Evolutionary conservation across 2,329 filamentous ascomycete species (phyloP).

Genomic region (Microascus cirrosus): DNA sequence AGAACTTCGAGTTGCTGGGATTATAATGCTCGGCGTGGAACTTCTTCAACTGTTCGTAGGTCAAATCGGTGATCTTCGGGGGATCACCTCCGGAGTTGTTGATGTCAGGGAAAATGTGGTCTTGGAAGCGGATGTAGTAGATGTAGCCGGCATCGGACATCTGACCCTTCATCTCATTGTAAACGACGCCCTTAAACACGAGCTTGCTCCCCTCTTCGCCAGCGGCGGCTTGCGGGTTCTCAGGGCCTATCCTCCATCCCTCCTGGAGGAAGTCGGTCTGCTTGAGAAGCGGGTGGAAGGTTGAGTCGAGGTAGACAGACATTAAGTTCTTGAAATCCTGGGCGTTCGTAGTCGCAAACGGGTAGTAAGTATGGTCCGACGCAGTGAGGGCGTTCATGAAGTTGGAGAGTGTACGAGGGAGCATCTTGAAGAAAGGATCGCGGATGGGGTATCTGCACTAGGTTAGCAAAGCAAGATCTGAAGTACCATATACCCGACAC

Average conservation of each 20-base stretch:
- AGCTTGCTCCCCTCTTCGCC: conserved; percentile 51
- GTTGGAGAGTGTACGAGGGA: conserved; percentile 93
- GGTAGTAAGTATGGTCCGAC: conserved; percentile 92
- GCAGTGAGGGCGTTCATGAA: conserved; percentile 99
- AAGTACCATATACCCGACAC: conserved; percentile 8
- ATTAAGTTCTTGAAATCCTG: conserved; percentile 95
- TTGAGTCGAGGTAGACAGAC: conserved; percentile 93
- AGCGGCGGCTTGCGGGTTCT: conserved; percentile 58
- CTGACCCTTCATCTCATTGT: conserved; percentile 99
- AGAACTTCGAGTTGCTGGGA: conserved; percentile 90
- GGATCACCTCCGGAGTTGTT: conserved; percentile 97
- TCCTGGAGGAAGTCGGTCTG: conserved; percentile 90
- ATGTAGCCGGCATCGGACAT: conserved; percentile 96
- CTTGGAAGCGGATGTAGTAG: conserved; percentile 91
- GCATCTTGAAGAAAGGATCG: conserved; percentile 99
- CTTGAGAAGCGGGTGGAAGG: conserved; percentile 79
- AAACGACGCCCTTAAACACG: conserved; percentile 95
- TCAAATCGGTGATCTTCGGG: conserved; percentile 90
- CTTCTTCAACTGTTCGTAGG: conserved; percentile 74
- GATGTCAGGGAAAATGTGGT: conserved; percentile 86
- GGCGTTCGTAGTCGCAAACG: conserved; percentile 90
- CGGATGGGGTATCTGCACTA: conserved; percentile 81
- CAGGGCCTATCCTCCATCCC: conserved; percentile 90
- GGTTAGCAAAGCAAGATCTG: conserved; percentile 14
- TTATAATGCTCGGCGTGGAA: conserved; percentile 95